Conservation (phyloP, 257 asterid species). For the Penstemon newberryi region DNA sequence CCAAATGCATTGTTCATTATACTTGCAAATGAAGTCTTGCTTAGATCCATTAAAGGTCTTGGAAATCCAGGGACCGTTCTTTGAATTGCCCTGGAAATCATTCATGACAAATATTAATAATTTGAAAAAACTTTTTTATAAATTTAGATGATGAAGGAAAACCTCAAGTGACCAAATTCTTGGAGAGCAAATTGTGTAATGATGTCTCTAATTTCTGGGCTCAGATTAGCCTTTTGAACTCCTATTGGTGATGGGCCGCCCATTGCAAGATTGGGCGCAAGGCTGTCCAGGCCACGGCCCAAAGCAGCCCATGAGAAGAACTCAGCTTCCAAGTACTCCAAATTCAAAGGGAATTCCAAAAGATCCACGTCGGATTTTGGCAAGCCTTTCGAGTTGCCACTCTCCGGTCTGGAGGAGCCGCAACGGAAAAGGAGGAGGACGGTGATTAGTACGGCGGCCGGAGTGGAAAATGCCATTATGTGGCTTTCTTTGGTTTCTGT, state of each 20-base stretch:
- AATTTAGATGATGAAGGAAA: no score
- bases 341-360: conserved; percentile 44
- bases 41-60: conserved; percentile 42
- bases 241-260: conserved; percentile 49
- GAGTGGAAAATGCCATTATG: conserved; percentile 16
- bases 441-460: conserved; percentile 8
- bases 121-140: no score
- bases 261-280: conserved; percentile 38
- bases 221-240: conserved; percentile 27
- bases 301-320: conserved; percentile 47
- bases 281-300: conserved; percentile 41
- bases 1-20: conserved; percentile 45
- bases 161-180: conserved; percentile 62
- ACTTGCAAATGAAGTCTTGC: conserved; percentile 39
- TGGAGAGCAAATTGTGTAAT: conserved; percentile 46
- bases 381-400: not conserved
- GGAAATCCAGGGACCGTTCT: conserved; percentile 40
- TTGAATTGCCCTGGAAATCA: conserved; percentile 43
- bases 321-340: conserved; percentile 60
- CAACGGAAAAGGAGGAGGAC: conserved; percentile 12
- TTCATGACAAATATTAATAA: no score
- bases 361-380: conserved; percentile 33
- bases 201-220: conserved; percentile 34
- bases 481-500: not conserved
- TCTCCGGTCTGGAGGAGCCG: not conserved